Conservation (phyloP, 306 rosid genomes). For the Castanopsis chinensis region DNA sequence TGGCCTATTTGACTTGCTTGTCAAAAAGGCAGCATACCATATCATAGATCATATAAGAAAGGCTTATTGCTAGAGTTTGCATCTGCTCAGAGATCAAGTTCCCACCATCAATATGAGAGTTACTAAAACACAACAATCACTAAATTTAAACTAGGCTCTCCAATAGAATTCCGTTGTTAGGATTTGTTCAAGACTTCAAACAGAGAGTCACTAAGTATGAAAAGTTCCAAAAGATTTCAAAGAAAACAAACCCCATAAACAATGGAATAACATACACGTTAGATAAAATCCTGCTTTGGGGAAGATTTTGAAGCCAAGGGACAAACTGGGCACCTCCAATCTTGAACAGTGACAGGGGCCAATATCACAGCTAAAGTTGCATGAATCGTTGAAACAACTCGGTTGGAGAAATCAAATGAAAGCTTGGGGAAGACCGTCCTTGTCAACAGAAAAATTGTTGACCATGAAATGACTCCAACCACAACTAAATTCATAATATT, state of each 20-base stretch:
- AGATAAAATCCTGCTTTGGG: constrained; percentile 37
- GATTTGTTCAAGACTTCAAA: neutral
- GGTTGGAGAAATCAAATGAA: constrained; percentile 65
- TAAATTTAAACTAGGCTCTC: no score
- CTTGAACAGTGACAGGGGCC: constrained; percentile 59
- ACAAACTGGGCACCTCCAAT: constrained; percentile 77
- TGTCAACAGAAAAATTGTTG: constrained; percentile 41
- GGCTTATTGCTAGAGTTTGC: constrained; percentile 56
- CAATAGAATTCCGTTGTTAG: no score
- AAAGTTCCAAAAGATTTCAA: neutral
- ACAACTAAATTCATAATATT: constrained; percentile 30
- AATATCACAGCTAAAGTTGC: constrained; percentile 64
- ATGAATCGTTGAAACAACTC: constrained; percentile 67
- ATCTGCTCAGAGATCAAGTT: constrained; percentile 41
- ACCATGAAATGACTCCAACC: constrained; percentile 71
- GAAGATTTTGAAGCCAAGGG: constrained; percentile 60
- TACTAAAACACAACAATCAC: neutral
- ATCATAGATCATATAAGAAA: constrained; percentile 80
- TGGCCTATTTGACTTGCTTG: constrained; percentile 51
- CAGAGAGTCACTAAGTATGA: neutral
- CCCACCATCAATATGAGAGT: neutral
- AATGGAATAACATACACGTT: no score
- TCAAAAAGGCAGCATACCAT: constrained; percentile 61
- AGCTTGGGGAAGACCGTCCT: constrained; percentile 46
- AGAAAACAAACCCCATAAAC: neutral